phyloP scores from a whole-genome alignment of 257 asterid genomes.

The Parsonsia alboflavescens region DNA sequence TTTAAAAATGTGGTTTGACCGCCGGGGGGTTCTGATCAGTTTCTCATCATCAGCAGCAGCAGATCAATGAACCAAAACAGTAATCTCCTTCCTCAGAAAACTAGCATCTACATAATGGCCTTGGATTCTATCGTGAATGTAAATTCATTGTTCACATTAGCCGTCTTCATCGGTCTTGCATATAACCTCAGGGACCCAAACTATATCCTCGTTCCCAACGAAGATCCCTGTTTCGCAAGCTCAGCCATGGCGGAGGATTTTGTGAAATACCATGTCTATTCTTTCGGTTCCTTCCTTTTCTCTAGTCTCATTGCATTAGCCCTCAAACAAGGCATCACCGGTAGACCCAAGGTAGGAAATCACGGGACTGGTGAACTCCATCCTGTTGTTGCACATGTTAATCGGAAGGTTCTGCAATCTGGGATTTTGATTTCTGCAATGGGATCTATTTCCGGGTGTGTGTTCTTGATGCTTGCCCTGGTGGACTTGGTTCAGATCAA shows the following conservation, averaged over 20 bases:
- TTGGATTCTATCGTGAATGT: conserved; percentile 38
- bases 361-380: conserved; percentile 3
- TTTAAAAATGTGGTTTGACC: too few relatives aligned
- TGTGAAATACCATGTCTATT: conserved; percentile 31
- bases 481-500: conserved; percentile 41
- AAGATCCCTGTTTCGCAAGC: conserved; percentile 28
- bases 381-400: conserved; percentile 19
- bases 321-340: conserved; percentile 34
- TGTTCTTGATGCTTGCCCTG: conserved; percentile 34
- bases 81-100: background rate
- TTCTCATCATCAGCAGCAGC: background rate
- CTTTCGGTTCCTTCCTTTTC: conserved; percentile 41
- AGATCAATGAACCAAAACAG: background rate
- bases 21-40: background rate
- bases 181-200: conserved; percentile 29
- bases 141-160: conserved; percentile 34
- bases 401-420: conserved; percentile 21
- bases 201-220: conserved; percentile 21
- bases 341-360: conserved; percentile 1
- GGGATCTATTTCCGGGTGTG: conserved; percentile 36
- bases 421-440: conserved; percentile 35
- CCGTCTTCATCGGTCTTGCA: conserved; percentile 41
- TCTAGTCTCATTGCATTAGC: conserved; percentile 37
- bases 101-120: conserved; percentile 34
- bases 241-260: conserved; percentile 26